Base-by-base conservation (phyloP, 371 early-diverging fungal genomes). In the Mortierella sp. region DNA sequence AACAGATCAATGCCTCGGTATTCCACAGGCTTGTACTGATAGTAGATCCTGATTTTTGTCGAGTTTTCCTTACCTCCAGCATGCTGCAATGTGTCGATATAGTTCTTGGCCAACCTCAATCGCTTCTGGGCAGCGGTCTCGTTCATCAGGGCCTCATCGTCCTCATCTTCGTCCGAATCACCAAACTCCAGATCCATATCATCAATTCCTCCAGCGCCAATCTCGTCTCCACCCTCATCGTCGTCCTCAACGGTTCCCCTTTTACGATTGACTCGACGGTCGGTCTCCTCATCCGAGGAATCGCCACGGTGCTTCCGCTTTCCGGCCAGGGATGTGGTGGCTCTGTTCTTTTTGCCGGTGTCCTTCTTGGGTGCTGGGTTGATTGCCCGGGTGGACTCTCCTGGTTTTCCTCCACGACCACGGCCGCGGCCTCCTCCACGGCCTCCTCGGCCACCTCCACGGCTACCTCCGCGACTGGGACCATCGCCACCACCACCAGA, bases 61-160 rank as follows among this genome's bases (percentile, higher is more conserved):
- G 4, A 50, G 16, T 10, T 19, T 29, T 44, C 10, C 72, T 58
- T 87, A 93, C 94, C 93, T 48, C 90, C 91, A 43, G 88, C 90
- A 52, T 91, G 89, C 77, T 94, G 87, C 40, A 99, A 90, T 61
- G 91, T 92, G 45, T 90, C 89, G 37, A 99, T 88, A 81, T 99
- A 99, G 58, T 91, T 90, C 88, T 97, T 97, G 39, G 98, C 98
- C 71, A 98, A 88, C 61, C 98, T 89, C 70, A 97, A 88, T 66
- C 98, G 92, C 80, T 97, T 97, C 79, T 97, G 96, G 0, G 97
- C 96, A 1, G 97, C 93, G 0, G 96, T 95, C 86, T 98, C 98
- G 61, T 88, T 85, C 69, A 72, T 39, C 40, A 90, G 89, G 69
- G 93, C 90, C 63, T 88, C 91, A 39, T 77, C 86, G 14, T 89